Evolutionary conservation across 768 basidiomycete genomes (phyloP).

Genomic region (Sistotremastrum niveocremeum): DNA sequence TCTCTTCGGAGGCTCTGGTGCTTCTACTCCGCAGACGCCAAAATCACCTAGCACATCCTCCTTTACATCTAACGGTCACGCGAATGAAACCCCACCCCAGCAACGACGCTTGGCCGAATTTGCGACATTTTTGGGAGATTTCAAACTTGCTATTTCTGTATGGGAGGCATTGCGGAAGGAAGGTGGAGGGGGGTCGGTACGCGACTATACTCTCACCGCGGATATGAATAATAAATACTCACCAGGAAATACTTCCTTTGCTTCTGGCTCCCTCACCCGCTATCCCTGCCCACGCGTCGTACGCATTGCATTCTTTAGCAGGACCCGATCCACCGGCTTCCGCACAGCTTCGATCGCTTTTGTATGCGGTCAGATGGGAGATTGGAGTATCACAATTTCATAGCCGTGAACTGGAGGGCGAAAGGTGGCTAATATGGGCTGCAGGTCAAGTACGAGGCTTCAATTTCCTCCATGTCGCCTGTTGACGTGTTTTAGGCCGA

Average conservation of each 20-base stretch:
- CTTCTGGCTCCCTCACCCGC: slow-evolving; percentile 55
- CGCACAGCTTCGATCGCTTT: slow-evolving; percentile 54
- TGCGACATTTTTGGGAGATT: slow-evolving; percentile 83
- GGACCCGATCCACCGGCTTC: slow-evolving; percentile 39
- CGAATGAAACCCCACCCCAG: slow-evolving; percentile 37
- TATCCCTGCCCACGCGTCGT: slow-evolving; percentile 42
- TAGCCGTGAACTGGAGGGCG: slow-evolving; percentile 48
- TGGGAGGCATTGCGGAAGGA: slow-evolving; percentile 88
- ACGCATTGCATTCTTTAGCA: slow-evolving; percentile 34
- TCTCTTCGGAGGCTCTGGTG: slow-evolving; percentile 54
- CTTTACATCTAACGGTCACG: slow-evolving; percentile 22
- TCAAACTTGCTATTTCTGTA: slow-evolving; percentile 64
- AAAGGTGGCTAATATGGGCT: slow-evolving; percentile 78
- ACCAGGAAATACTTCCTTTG: slow-evolving; percentile 71
- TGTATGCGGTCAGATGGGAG: slow-evolving; percentile 69
- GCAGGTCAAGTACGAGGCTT: slow-evolving; percentile 54
- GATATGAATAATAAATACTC: slow-evolving; percentile 1
- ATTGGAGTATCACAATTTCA: slow-evolving; percentile 42
- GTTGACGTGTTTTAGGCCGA: slow-evolving; percentile 43
- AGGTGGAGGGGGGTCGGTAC: slow-evolving; percentile 72
- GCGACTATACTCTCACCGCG: slow-evolving; percentile 14
- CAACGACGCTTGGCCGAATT: slow-evolving; percentile 91
- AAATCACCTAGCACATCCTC: slow-evolving; percentile 25
- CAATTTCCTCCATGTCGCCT: background rate
- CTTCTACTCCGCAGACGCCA: slow-evolving; percentile 22